Conservation (phyloP, 805 yeast species). For the Yarrowia bubula region DNA sequence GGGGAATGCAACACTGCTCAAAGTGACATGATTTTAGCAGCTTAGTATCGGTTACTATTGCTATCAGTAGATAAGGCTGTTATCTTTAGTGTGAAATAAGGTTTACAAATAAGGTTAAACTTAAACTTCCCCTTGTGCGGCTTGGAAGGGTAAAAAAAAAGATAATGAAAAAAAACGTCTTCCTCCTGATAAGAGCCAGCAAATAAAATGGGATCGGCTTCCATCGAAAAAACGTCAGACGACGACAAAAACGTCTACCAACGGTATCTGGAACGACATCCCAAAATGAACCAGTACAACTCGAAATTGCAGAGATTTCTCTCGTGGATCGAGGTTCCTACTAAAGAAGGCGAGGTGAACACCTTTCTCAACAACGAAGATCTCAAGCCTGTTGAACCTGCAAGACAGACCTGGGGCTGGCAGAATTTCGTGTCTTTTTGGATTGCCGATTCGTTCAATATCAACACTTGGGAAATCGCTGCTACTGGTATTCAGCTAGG, state of each 20-base stretch:
- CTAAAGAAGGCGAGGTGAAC: conserved; percentile 20
- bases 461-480: conserved; percentile 90
- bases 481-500: conserved; percentile 79
- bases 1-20: too few species aligned
- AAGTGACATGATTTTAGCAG: too few species aligned
- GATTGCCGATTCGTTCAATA: conserved; percentile 87
- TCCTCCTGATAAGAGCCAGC: too few species aligned
- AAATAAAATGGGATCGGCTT: not conserved
- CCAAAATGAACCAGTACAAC: not conserved
- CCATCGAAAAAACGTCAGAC: not conserved
- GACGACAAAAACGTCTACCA: not conserved
- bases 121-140: too few species aligned
- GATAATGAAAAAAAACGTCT: too few species aligned
- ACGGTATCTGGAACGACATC: not conserved
- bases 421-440: conserved; percentile 75
- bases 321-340: conserved; percentile 13
- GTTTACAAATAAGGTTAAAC: too few species aligned
- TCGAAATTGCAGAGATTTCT: not conserved
- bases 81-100: too few species aligned
- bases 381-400: conserved; percentile 71
- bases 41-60: too few species aligned
- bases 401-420: conserved; percentile 83
- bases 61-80: too few species aligned
- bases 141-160: too few species aligned
- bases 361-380: conserved; percentile 68